These are phyloP conservation scores for Wickerhamomyces sp. DNA, from an alignment of 1,139 yeast species.

Conservation along the genomic window DNA sequence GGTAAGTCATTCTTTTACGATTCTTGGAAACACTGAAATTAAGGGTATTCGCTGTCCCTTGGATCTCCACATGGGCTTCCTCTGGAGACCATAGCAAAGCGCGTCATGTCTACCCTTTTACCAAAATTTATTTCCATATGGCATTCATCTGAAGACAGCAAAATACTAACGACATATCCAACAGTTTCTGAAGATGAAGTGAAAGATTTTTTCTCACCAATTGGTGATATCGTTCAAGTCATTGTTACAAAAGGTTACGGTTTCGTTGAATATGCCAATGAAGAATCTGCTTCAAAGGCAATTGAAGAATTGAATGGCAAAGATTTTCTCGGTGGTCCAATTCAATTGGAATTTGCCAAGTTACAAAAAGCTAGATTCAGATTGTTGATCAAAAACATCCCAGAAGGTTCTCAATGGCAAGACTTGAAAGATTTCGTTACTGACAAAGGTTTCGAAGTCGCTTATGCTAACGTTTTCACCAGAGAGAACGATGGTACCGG, in stretches of 20 bases:
- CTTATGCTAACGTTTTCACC: conserved; percentile 65
- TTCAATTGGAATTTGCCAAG: conserved; percentile 66
- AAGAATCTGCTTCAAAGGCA: conserved; percentile 64
- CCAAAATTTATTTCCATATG: too few relatives aligned
- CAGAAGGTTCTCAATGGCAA: conserved; percentile 80
- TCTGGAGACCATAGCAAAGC: too few relatives aligned
- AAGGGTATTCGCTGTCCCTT: too few relatives aligned
- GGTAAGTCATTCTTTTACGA: too few relatives aligned
- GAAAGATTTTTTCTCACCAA: conserved; percentile 59
- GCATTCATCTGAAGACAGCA: too few relatives aligned
- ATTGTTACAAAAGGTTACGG: conserved; percentile 74
- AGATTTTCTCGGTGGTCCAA: conserved; percentile 55
- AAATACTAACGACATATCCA: too few relatives aligned
- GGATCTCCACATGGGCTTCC: too few relatives aligned
- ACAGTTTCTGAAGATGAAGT: conserved; percentile 44
- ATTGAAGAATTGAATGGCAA: conserved; percentile 55
- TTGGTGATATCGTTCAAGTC: conserved; percentile 61
- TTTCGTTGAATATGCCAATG: conserved; percentile 62
- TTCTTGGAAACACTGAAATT: too few relatives aligned
- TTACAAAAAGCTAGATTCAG: conserved; percentile 69
- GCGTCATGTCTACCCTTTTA: too few relatives aligned
- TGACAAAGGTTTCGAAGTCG: conserved; percentile 61
- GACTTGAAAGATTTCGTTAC: conserved; percentile 76
- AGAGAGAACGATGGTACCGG: conserved; percentile 69
- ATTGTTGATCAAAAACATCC: conserved; percentile 62